Conservation (phyloP, 2,329 filamentous ascomycete genomes). For the Hypoxylon sp. region DNA sequence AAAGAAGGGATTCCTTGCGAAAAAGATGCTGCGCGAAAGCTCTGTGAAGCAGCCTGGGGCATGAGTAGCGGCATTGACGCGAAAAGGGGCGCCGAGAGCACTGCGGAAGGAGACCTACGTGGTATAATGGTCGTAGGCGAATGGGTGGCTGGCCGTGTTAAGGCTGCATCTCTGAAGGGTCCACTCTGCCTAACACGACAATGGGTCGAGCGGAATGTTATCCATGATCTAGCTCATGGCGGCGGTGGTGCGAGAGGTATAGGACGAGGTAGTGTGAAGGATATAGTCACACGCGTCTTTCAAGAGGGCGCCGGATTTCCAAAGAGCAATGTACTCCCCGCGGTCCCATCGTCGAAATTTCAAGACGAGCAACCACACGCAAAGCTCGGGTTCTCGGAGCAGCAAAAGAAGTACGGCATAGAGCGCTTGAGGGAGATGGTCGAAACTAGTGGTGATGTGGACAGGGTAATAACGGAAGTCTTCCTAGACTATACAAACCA, state of each 20-base stretch:
- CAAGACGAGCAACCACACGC: conserved; percentile 69
- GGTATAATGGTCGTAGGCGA: conserved; percentile 89
- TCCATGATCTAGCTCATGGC: conserved; percentile 77
- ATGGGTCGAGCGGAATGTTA: conserved; percentile 82
- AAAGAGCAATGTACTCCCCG: conserved; percentile 64
- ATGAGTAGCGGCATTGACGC: conserved; percentile 80
- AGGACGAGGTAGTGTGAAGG: conserved; percentile 78
- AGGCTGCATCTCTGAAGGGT: conserved; percentile 61
- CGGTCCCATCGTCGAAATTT: conserved; percentile 61
- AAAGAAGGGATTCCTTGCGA: conserved; percentile 92
- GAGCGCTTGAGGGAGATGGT: conserved; percentile 81
- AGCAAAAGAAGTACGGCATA: conserved; percentile 79
- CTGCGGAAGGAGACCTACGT: conserved; percentile 80
- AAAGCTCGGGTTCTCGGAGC: conserved; percentile 79
- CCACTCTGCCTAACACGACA: conserved; percentile 74
- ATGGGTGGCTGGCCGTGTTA: conserved; percentile 84
- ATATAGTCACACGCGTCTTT: conserved; percentile 84
- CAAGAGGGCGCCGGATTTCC: conserved; percentile 84
- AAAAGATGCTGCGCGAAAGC: conserved; percentile 85
- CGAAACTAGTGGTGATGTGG: conserved; percentile 82
- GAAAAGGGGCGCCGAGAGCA: conserved; percentile 76
- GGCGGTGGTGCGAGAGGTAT: conserved; percentile 79
- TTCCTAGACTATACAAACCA: conserved; percentile 89
- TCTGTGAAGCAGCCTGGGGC: conserved; percentile 88
- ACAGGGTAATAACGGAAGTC: conserved; percentile 84